Base-by-base conservation (phyloP, 2,329 filamentous ascomycete species). In the Dactylellina haptotyla region DNA sequence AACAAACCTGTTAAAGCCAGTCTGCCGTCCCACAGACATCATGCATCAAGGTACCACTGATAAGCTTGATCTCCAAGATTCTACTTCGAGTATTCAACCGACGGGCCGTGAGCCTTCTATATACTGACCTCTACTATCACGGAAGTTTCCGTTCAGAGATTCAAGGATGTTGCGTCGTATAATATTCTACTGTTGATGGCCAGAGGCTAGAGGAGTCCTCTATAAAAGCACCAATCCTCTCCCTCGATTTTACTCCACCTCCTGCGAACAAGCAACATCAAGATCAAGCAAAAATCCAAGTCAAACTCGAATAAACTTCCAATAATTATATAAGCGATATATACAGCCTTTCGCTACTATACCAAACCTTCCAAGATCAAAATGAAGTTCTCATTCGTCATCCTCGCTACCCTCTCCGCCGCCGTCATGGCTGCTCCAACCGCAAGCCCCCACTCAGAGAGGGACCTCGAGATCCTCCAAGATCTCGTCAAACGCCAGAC, bases 381-480 rank as follows among this genome's bases (percentile, higher is more conserved):
- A 46, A 69, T 69, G 64, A 69, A 69, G 64, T 48, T 69, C 54
- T 69, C 64, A 28, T 12, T 61, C 26, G 30, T 69, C 26, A 48
- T 69, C 41, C 20, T 69, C 23, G 28, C 56, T 20, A 48, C 48
- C 20, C 46, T 69, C 26, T 30, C 48, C 39, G 26, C 56, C 37
- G 37, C 56, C 30, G 64, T 56, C 25, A 69, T 61, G 46, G 64
- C 64, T 3, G 64, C 64, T 20, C 64, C 59, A 45, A 9, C 32
- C 18, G 37, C 64, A 28, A 48, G 46, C 56, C 56, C 64, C 37
- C 64, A 69, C 28, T 56, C 64, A 25, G 41, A 69, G 30, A 48
- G 28, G 12, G 64, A 69, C n/a, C 56, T 61, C 39, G 56, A 46
- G 3, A 53, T 62, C 48, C 54, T 69, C 18, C 41, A 62, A 14